A percentile compares a stretch with the other conserved stretches of the same genome.
phyloP scores from a whole-genome alignment of 2,329 filamentous ascomycete species.

The Aspergillus flavus region DNA sequence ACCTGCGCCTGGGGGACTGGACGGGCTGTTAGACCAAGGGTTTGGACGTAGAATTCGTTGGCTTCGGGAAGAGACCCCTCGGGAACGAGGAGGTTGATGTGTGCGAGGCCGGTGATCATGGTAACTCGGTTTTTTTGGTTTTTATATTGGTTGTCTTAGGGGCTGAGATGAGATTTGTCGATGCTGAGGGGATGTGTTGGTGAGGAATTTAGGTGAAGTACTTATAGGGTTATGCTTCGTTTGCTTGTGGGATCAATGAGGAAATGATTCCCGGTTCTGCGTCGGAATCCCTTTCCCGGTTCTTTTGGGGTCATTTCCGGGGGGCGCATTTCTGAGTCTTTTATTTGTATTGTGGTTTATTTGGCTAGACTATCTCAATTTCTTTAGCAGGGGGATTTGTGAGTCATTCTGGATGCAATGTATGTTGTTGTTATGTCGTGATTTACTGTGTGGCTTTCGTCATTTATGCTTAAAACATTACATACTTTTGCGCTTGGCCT shows the following conservation, averaged over 20 bases:
- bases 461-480: not conserved
- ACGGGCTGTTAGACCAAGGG: slow-evolving; percentile 57
- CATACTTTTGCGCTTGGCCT: no score
- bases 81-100: slow-evolving; percentile 63
- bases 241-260: not conserved
- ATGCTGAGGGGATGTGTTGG: not conserved
- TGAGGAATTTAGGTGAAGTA: not conserved
- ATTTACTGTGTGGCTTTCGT: not conserved
- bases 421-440: not conserved
- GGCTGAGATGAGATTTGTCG: not conserved
- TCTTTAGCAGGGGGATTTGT: not conserved
- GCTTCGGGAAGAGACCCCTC: slow-evolving; percentile 55
- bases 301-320: not conserved
- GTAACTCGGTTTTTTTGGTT: not conserved
- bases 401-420: not conserved
- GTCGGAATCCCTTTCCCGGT: slow-evolving; percentile 1
- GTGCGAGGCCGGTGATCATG: slow-evolving; percentile 58
- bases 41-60: slow-evolving; percentile 57
- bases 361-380: not conserved
- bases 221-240: not conserved
- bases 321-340: not conserved
- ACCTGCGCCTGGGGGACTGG: slow-evolving; percentile 57
- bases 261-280: not conserved
- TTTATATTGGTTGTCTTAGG: not conserved
- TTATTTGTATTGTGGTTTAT: not conserved